phyloP scores from a whole-genome alignment of 768 basidiomycete species.

The Wakefieldia striispora region DNA sequence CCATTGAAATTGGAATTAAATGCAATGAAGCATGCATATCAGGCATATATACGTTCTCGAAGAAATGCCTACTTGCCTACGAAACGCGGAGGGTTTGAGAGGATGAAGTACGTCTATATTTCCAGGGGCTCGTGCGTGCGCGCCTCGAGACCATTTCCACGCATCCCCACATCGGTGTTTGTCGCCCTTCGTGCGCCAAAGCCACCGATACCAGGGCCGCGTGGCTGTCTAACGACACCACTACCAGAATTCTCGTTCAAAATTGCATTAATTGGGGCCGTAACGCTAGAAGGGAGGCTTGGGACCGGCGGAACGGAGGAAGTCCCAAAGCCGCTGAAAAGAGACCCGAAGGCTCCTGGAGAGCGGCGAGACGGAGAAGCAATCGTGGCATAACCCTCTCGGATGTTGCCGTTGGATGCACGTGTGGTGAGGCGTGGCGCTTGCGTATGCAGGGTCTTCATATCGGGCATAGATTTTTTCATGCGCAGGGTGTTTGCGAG shows the following conservation, averaged over 20 bases:
- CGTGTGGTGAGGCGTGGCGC: conserved; percentile 78
- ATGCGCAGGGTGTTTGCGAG: conserved; percentile 63
- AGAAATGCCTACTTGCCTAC: conserved; percentile 21
- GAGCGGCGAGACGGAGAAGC: conserved; percentile 78
- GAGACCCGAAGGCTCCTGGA: conserved; percentile 65
- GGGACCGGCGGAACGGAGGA: conserved; percentile 72
- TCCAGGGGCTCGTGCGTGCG: conserved; percentile 86
- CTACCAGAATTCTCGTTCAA: conserved; percentile 34
- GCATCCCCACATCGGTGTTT: conserved; percentile 39
- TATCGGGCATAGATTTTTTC: conserved; percentile 99
- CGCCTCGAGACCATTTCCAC: conserved; percentile 72
- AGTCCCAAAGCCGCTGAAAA: conserved; percentile 50
- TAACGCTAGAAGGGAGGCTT: conserved; percentile 60
- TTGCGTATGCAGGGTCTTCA: conserved; percentile 81
- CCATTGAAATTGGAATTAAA: conserved; percentile 21
- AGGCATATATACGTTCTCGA: conserved; percentile 22
- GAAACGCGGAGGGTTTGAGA: background rate
- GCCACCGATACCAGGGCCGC: conserved; percentile 77
- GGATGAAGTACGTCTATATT: conserved; percentile 45
- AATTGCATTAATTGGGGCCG: conserved; percentile 43
- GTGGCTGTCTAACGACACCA: conserved; percentile 80
- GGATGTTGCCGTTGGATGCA: conserved; percentile 86
- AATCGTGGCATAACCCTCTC: conserved; percentile 83
- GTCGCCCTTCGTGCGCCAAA: conserved; percentile 57
- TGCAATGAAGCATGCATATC: conserved; percentile 26